Conservation (phyloP, 176 grass and related monocot genomes). For the Cenchrus fungigraminus region DNA sequence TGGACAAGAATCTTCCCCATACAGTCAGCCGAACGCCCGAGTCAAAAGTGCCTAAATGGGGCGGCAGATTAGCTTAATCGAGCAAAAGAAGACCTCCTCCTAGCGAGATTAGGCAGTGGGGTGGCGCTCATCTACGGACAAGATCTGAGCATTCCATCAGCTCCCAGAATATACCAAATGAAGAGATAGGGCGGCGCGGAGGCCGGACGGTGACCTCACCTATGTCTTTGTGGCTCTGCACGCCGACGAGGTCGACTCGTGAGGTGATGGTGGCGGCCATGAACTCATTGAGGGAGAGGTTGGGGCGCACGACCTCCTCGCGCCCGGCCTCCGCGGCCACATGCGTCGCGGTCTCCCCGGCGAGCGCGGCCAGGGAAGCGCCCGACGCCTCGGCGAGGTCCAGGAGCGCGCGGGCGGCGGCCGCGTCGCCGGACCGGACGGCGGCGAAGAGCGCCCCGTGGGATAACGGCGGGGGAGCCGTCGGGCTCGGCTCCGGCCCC, state of each 20-base stretch:
- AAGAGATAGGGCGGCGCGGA: background rate
- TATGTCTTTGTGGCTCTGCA: background rate
- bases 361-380: constrained; percentile 25
- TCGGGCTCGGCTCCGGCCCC: background rate
- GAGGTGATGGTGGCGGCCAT: constrained; percentile 65
- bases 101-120: background rate
- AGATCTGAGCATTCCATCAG: background rate
- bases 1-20: background rate
- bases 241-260: constrained; percentile 57
- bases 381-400: constrained; percentile 30
- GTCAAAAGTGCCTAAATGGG: background rate
- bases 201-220: constrained; percentile 41
- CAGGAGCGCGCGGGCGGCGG: constrained; percentile 50
- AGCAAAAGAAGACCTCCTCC: background rate
- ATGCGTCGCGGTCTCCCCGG: constrained; percentile 74
- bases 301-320: constrained; percentile 67
- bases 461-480: constrained; percentile 71
- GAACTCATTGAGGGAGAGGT: constrained; percentile 70
- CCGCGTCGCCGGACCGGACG: constrained; percentile 67
- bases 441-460: constrained; percentile 79
- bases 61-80: constrained; percentile 2
- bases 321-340: constrained; percentile 63
- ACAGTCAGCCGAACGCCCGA: background rate
- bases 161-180: background rate
- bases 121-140: background rate